These are phyloP conservation scores for Pythium sukuiense DNA, from an alignment of 352 stramenopile species.

Conservation along the genomic window DNA sequence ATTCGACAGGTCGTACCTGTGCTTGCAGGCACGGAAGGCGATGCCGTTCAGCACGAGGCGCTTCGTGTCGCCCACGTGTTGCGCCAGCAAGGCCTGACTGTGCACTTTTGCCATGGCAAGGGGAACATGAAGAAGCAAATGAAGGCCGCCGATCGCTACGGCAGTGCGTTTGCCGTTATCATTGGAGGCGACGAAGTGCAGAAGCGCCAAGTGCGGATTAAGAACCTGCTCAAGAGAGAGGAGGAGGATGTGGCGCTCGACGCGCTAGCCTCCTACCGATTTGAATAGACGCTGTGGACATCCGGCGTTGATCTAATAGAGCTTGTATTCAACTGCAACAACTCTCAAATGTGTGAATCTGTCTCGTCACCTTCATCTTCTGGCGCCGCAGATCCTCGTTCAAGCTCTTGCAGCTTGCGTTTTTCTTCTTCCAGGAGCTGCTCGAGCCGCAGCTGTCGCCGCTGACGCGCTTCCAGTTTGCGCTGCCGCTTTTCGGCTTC, in stretches of 20 bases:
- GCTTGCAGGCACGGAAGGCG: constrained; percentile 40
- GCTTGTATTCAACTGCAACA: neutral
- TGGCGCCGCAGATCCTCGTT: constrained; percentile 21
- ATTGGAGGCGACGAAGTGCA: constrained; percentile 70
- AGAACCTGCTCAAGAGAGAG: constrained; percentile 64
- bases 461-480: constrained; percentile 57
- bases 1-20: constrained; percentile 63
- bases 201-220: constrained; percentile 66
- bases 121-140: constrained; percentile 89
- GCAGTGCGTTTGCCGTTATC: constrained; percentile 71
- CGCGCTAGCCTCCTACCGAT: constrained; percentile 14
- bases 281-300: constrained; percentile 9
- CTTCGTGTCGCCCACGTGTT: constrained; percentile 72
- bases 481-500: constrained; percentile 60
- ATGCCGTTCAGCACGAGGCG: constrained; percentile 55
- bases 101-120: constrained; percentile 83
- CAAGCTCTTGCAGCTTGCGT: constrained; percentile 63
- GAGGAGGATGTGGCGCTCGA: constrained; percentile 45
- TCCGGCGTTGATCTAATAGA: constrained; percentile 4
- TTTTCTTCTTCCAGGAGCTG: constrained; percentile 71
- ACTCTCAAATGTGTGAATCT: neutral
- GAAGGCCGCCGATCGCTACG: constrained; percentile 76
- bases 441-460: constrained; percentile 61
- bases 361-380: neutral
- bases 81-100: constrained; percentile 51